Evolutionary conservation across 2,329 filamentous ascomycete species (phyloP).

Genomic region (Penicillium sp.): DNA sequence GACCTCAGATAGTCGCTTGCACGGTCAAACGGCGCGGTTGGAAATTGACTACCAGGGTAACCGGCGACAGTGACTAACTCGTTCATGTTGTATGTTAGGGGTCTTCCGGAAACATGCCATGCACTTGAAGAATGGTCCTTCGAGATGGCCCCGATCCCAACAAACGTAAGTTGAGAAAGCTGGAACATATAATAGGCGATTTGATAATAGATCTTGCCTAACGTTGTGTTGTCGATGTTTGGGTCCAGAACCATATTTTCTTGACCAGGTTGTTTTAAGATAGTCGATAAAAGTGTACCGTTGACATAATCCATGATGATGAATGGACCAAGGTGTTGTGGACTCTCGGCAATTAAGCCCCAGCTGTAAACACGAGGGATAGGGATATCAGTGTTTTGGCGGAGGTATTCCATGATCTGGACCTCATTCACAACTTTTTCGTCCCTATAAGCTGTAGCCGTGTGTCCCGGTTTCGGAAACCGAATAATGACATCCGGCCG

Average conservation of each 20-base stretch:
- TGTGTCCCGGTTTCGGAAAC: slow-evolving; percentile 21
- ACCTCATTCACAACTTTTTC: slow-evolving; percentile 22
- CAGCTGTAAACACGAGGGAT: slow-evolving; percentile 21
- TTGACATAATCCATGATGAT: slow-evolving; percentile 27
- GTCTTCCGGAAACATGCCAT: slow-evolving; percentile 35
- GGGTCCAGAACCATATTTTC: slow-evolving; percentile 19
- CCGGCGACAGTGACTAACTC: slow-evolving; percentile 33
- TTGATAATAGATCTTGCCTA: slow-evolving; percentile 19
- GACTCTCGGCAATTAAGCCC: slow-evolving; percentile 17
- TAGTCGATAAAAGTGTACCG: slow-evolving; percentile 15
- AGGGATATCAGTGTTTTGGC: slow-evolving; percentile 20
- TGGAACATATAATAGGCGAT: slow-evolving; percentile 26
- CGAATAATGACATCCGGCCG: slow-evolving; percentile 20
- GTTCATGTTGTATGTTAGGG: slow-evolving; percentile 45
- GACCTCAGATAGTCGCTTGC: slow-evolving; percentile 33
- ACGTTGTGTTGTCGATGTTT: slow-evolving; percentile 11
- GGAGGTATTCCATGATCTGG: slow-evolving; percentile 22
- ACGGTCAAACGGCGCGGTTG: slow-evolving; percentile 30
- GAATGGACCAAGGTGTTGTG: slow-evolving; percentile 21
- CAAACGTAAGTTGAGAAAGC: slow-evolving; percentile 35
- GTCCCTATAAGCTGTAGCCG: slow-evolving; percentile 17
- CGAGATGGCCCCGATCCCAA: slow-evolving; percentile 37
- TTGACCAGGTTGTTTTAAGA: slow-evolving; percentile 19
- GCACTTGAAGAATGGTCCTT: slow-evolving; percentile 20
- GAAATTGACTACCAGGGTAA: slow-evolving; percentile 31